Evolutionary conservation across 768 basidiomycete genomes (phyloP).

Genomic region (Crassisporium funariophilum): DNA sequence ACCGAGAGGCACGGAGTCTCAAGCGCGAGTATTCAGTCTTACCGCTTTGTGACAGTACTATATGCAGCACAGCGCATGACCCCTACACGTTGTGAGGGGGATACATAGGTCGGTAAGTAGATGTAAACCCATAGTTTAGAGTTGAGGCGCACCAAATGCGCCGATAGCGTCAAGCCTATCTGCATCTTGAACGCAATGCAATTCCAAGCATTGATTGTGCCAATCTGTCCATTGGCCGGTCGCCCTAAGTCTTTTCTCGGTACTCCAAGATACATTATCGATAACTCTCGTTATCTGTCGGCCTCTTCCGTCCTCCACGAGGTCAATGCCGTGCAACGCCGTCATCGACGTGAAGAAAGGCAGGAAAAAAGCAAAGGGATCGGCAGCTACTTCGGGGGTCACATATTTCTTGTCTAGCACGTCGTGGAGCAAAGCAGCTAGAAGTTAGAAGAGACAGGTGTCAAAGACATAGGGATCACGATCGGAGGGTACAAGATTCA

Average conservation of each 20-base stretch:
- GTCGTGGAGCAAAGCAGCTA: conserved; percentile 87
- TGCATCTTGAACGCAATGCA: conserved; percentile 83
- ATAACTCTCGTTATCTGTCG: conserved; percentile 59
- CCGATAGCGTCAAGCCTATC: conserved; percentile 81
- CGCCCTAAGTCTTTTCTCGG: conserved; percentile 68
- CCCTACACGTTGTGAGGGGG: conserved; percentile 33
- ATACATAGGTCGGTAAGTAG: conserved; percentile 9
- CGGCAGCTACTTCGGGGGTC: conserved; percentile 51
- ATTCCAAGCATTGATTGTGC: conserved; percentile 72
- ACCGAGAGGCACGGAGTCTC: conserved; percentile 13
- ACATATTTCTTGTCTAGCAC: conserved; percentile 87
- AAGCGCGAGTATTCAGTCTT: conserved; percentile 7
- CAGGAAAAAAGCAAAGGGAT: conserved; percentile 67
- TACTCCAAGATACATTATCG: conserved; percentile 84
- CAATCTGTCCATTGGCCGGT: conserved; percentile 59
- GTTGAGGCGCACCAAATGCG: conserved; percentile 61
- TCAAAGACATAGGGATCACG: conserved; percentile 10
- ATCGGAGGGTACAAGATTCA: conserved; percentile 15
- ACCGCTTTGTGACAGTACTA: conserved; percentile 55
- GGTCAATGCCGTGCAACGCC: conserved; percentile 47
- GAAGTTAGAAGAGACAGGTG: conserved; percentile 9
- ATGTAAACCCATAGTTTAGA: conserved; percentile 10
- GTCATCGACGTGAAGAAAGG: conserved; percentile 60
- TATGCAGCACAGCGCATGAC: conserved; percentile 74
- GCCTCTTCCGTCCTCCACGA: conserved; percentile 63